Evolutionary conservation across 2,329 filamentous ascomycete species (phyloP), one percentile per base, ranked within the genome.

Genomic region (Pseudocercospora macadamiae): DNA sequence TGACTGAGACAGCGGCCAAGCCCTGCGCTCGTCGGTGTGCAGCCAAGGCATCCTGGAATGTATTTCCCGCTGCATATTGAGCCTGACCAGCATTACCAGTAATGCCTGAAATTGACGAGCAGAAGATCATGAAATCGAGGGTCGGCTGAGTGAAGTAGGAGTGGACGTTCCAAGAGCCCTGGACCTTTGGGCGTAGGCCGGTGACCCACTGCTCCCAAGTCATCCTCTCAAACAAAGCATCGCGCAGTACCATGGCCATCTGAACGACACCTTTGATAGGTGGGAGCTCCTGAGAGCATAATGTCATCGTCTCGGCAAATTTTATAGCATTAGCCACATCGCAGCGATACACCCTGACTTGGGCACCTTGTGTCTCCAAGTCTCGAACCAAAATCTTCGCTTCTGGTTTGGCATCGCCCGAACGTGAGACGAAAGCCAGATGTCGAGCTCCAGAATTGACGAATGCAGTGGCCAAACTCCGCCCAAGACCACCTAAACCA

Each of bases 241-340:
- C 59, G 44, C 60, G 23, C 4, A 74, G 60, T 5, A 68, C 66
- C 70, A 74, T 74, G 7, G 73, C 68, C 1, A 60, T 69, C 53
- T 75, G 71, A 23, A 75, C 53, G 14, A 56, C 51, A 18, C 62
- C 62, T 16, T 18, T 14, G 4, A 44, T 44, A 19, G 16, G 37
- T 21, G 37, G 37, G n/a, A 44, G 16, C 37, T 18, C 18, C 18
- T 9, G 19, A 10, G 16, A 16, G 19, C n/a, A 21, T 19, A 19
- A 9, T 9, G n/a, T 18, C n/a, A 44, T 5, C 10, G 18, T 18
- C 14, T 21, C 37, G 4, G 16, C 10, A 4, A 44, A 44, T 10
- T 1, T 8, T 9, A 10, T 18, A 10, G 6, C 9, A 16, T 44
- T 19, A 10, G 37, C 18, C 3, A 44, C 18, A 12, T 44, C 37